Evolutionary conservation across 257 asterid genomes (phyloP).

Genomic region (Schizonepeta tenuifolia): DNA sequence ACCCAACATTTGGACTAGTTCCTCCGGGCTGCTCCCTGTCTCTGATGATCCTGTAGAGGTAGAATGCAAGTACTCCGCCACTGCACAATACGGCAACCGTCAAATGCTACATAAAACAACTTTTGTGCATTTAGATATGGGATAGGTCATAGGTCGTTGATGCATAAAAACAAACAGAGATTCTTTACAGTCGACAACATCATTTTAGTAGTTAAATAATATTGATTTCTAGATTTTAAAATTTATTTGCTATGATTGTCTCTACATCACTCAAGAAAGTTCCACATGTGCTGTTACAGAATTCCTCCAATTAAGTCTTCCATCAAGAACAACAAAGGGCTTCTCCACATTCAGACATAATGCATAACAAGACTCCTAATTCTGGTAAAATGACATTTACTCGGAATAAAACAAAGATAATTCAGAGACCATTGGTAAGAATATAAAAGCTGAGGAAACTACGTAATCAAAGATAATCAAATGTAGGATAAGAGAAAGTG

Average conservation of each 20-base stretch:
- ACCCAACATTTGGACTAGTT: constrained; percentile 41
- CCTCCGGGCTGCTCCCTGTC: constrained; percentile 60
- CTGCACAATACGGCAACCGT: constrained; percentile 51
- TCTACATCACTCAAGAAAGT: not conserved
- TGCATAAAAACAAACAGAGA: not conserved
- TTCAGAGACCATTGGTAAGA: not conserved
- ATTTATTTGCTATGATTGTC: not conserved
- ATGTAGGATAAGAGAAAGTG: constrained; percentile 21
- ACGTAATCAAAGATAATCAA: not conserved
- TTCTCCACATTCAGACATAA: not conserved
- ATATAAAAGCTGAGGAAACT: not conserved
- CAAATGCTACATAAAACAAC: constrained; percentile 10
- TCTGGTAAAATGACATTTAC: constrained; percentile 3
- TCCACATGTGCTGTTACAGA: not conserved
- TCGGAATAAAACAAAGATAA: not conserved
- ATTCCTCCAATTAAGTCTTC: not conserved
- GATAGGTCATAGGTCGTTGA: not conserved
- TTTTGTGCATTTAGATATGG: not conserved
- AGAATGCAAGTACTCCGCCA: constrained; percentile 83
- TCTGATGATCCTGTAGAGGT: constrained; percentile 63
- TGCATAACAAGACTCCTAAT: not conserved
- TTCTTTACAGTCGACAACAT: not conserved
- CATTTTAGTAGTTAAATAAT: too few species aligned
- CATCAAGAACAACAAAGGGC: not conserved
- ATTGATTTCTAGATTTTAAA: not conserved